phyloP scores from a whole-genome alignment of 805 yeast genomes.

The Saccharomycopsis guyanensis region DNA sequence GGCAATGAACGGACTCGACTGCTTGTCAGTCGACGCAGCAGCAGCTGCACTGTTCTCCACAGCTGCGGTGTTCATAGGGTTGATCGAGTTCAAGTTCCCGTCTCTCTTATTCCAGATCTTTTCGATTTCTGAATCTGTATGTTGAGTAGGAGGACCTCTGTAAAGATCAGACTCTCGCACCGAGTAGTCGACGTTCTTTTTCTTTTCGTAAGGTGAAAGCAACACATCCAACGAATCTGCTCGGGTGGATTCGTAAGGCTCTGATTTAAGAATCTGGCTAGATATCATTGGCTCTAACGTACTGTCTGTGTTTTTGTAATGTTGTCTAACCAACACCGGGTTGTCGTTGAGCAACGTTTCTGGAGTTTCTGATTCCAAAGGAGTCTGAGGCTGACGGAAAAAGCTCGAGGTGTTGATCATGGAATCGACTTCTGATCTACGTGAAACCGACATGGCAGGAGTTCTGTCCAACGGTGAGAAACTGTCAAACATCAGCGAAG shows the following conservation, averaged over 20 bases:
- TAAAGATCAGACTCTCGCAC: constrained; percentile 55
- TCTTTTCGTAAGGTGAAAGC: constrained; percentile 6
- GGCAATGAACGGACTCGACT: not conserved
- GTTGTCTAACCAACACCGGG: not conserved
- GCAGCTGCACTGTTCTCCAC: not conserved
- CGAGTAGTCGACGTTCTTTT: constrained; percentile 40
- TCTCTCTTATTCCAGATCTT: constrained; percentile 45
- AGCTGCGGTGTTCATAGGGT: constrained; percentile 15
- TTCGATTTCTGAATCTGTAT: constrained; percentile 40
- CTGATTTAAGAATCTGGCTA: not conserved
- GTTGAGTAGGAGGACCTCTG: constrained; percentile 23
- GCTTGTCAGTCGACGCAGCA: not conserved
- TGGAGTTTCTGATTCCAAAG: not conserved
- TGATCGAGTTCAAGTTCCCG: constrained; percentile 20
- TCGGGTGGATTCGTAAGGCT: not conserved
- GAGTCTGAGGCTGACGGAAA: constrained; percentile 10
- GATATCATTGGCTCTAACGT: not conserved
- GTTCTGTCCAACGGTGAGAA: not conserved
- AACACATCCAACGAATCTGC: not conserved
- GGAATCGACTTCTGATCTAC: not conserved
- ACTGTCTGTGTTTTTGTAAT: not conserved
- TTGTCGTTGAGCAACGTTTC: not conserved
- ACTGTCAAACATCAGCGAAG: not conserved
- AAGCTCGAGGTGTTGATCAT: constrained; percentile 9
- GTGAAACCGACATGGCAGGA: not conserved